Evolutionary conservation across 352 stramenopile species (phyloP).

Genomic region (Globisporangium recalcitrans): DNA sequence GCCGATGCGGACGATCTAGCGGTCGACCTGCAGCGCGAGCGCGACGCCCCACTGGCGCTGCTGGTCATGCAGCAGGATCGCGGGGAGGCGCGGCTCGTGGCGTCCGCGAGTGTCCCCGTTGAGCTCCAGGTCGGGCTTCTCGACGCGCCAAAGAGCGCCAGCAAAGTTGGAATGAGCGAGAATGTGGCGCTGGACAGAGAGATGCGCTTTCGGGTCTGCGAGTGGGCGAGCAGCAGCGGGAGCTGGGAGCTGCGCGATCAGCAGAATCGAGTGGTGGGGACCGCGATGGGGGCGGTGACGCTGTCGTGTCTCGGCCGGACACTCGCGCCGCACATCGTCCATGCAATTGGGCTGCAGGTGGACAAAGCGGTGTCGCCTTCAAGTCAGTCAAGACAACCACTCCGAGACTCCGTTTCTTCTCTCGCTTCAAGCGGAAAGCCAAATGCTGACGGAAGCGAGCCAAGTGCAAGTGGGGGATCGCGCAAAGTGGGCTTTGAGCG

Average conservation of each 20-base stretch:
- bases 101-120: slow-evolving; percentile 30
- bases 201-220: slow-evolving; percentile 27
- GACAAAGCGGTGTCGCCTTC: not conserved
- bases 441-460: too few relatives aligned
- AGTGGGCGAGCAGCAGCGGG: slow-evolving; percentile 35
- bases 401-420: not conserved
- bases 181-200: not conserved
- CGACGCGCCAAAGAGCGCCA: not conserved
- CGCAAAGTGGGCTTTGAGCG: not conserved
- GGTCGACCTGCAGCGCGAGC: slow-evolving; percentile 23
- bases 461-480: not conserved
- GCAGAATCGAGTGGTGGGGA: slow-evolving; percentile 16
- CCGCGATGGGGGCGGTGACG: slow-evolving; percentile 25
- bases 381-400: not conserved
- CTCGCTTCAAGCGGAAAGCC: too few relatives aligned
- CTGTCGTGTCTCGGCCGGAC: slow-evolving; percentile 43
- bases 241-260: slow-evolving; percentile 35
- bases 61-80: slow-evolving; percentile 31
- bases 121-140: slow-evolving; percentile 25
- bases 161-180: not conserved
- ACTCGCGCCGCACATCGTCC: slow-evolving; percentile 29
- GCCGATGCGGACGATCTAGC: slow-evolving; percentile 21
- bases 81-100: slow-evolving; percentile 28
- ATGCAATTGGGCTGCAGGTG: slow-evolving; percentile 30
- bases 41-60: slow-evolving; percentile 25